These are phyloP conservation scores for Trichosporon sp. DNA, from an alignment of 1,284 basidiomycete genomes.

Conservation along the genomic window DNA sequence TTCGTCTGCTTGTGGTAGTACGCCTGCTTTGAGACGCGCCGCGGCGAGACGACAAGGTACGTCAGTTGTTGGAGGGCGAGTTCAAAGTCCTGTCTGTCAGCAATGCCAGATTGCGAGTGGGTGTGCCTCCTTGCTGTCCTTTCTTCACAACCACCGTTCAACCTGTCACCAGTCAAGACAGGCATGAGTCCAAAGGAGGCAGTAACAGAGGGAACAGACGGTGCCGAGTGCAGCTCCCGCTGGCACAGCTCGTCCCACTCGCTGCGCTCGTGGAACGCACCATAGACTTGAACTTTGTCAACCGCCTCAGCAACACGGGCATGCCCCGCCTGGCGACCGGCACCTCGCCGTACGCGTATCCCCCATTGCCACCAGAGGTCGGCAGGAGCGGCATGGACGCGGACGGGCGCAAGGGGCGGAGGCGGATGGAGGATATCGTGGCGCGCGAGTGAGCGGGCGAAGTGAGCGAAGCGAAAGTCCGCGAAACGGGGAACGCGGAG, in stretches of 20 bases:
- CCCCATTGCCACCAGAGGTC: background rate
- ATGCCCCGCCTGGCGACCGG: constrained; percentile 45
- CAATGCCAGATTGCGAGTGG: background rate
- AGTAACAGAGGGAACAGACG: too few relatives aligned
- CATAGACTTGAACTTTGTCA: constrained; percentile 83
- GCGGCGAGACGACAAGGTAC: constrained; percentile 84
- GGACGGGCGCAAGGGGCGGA: constrained; percentile 4
- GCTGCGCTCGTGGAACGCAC: constrained; percentile 57
- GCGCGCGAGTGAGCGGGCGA: background rate
- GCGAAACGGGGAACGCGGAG: too few relatives aligned
- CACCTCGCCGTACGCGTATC: constrained; percentile 7
- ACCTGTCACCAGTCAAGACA: too few relatives aligned
- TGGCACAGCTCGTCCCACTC: too few relatives aligned
- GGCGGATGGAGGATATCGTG: constrained; percentile 14
- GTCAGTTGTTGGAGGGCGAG: constrained; percentile 90
- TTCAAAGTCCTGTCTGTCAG: constrained; percentile 77
- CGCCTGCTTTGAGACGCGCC: constrained; percentile 71
- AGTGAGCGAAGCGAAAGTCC: background rate
- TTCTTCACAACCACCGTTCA: too few relatives aligned
- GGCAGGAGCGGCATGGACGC: constrained; percentile 19
- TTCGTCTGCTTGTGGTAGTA: constrained; percentile 77
- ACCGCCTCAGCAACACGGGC: constrained; percentile 73
- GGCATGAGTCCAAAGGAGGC: too few relatives aligned
- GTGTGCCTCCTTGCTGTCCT: too few relatives aligned
- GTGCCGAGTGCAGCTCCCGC: too few relatives aligned